phyloP scores from a whole-genome alignment of 164 flowering plant species.

The Protea cynaroides region DNA sequence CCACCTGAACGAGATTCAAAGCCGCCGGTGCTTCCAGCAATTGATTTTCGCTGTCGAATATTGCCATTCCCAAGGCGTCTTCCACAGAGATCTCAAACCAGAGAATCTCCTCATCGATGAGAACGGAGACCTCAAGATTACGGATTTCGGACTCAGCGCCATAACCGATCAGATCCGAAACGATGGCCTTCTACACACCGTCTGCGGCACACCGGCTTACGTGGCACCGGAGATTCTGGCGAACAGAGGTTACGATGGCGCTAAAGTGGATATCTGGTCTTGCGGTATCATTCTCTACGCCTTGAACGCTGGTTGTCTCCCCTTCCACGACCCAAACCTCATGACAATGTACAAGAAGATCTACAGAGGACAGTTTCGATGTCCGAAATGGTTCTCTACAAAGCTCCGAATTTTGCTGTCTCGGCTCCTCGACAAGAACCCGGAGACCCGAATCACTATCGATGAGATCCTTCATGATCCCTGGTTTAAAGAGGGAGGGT shows the following conservation, averaged over 20 bases:
- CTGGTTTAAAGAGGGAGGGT: conserved; percentile 49
- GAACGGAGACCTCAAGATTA: conserved; percentile 43
- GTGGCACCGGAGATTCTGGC: conserved; percentile 67
- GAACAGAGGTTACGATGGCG: conserved; percentile 62
- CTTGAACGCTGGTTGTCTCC: conserved; percentile 55
- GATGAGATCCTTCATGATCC: conserved; percentile 49
- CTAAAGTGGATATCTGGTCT: conserved; percentile 65
- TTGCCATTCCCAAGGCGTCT: conserved; percentile 66
- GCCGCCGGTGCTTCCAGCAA: conserved; percentile 63
- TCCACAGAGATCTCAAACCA: conserved; percentile 66
- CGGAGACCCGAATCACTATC: conserved; percentile 44
- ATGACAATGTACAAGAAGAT: conserved; percentile 65
- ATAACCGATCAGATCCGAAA: conserved; percentile 38
- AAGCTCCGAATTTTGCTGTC: conserved; percentile 34
- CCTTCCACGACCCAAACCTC: conserved; percentile 59
- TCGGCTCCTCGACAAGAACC: conserved; percentile 54
- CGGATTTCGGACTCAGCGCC: conserved; percentile 73
- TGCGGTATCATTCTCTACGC: conserved; percentile 62
- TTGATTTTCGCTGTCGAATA: conserved; percentile 56
- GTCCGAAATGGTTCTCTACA: conserved; percentile 61
- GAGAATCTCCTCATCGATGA: conserved; percentile 71
- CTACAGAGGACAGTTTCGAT: conserved; percentile 52
- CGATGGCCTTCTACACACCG: conserved; percentile 60
- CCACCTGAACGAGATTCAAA: conserved; percentile 48
- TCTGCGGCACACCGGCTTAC: conserved; percentile 76